Evolutionary conservation across 495 filamentous ascomycete species (phyloP), one percentile per base, ranked within the genome.

Genomic region (Entonaema liquescens): DNA sequence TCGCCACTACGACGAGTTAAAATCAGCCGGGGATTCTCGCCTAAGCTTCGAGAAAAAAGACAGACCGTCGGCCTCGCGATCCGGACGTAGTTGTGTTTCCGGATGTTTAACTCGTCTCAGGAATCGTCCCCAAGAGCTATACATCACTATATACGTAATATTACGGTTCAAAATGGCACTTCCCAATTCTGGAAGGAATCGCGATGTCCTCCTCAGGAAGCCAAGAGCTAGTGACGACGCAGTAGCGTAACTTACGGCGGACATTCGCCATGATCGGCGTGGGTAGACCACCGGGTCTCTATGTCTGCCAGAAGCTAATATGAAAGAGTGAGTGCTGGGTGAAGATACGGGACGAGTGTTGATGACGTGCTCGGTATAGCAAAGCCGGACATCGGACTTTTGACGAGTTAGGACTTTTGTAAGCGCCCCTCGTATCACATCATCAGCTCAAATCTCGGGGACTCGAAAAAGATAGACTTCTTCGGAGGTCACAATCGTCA

Each of bases 61-160:
- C 28, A 53, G 29, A 23, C 17, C 28, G 15, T 35, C 17, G 53
- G 53, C 29, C 17, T 56, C 58, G 57, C 62, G 36, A 35, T 64
- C 52, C 71, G 71, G 71, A 63, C 62, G 67, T 74, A 66, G 47
- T 70, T 74, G 40, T 74, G 71, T 74, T 19, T 62, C 71, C 71
- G 71, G 62, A 49, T 47, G 13, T 67, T 59, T 63, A 35, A 26
- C 71, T 66, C 50, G 58, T 67, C 66, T 70, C 59, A 67, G 62
- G 54, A 66, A 33, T 56, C 29, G 15, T 38, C 64, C 61, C 53
- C 12, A 42, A 33, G 50, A 28, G 15, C 26, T 57, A 73, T 66
- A 62, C 70, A 66, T 70, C 62, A 64, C 62, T 63, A 63, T 63
- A 63, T 70, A 74, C 71, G 67, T 64, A 67, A 70, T 74, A 67